A percentile compares a stretch with the other conserved stretches of the same genome.
These are phyloP conservation scores for Emergomyces pasteurianus DNA, from an alignment of 2,329 filamentous ascomycete genomes.

Conservation along the genomic window DNA sequence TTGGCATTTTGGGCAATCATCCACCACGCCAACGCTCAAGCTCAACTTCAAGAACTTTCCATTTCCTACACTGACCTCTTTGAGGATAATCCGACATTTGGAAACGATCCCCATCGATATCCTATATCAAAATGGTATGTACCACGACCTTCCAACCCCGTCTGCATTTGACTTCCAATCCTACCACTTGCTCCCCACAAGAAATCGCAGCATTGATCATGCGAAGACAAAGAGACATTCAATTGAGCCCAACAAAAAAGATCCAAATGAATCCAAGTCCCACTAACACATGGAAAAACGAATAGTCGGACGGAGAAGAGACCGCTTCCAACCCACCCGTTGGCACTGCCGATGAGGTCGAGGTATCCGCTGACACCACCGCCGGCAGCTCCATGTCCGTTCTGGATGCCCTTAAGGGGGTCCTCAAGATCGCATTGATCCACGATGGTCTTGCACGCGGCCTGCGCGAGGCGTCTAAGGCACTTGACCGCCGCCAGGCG, in stretches of 20 bases:
- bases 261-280: not conserved
- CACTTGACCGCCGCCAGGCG: constrained; percentile 93
- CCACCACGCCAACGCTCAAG: not conserved
- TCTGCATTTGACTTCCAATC: not conserved
- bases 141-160: not conserved
- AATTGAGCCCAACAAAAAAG: not conserved
- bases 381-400: constrained; percentile 80
- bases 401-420: constrained; percentile 96
- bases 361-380: constrained; percentile 82
- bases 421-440: constrained; percentile 96
- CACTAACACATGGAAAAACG: not conserved
- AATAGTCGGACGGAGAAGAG: constrained; percentile 99
- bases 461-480: constrained; percentile 97
- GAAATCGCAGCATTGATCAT: not conserved
- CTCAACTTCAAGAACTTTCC: not conserved
- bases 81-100: constrained; percentile 43
- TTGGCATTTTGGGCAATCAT: not conserved
- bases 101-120: constrained; percentile 18
- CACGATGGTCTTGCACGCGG: constrained; percentile 98
- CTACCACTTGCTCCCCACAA: not conserved
- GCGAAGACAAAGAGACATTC: not conserved
- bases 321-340: constrained; percentile 58
- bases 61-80: constrained; percentile 28
- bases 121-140: constrained; percentile 37
- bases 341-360: constrained; percentile 74